Evolutionary conservation across 495 filamentous ascomycete species (phyloP).

Genomic region (Chaetomium cochliodes): DNA sequence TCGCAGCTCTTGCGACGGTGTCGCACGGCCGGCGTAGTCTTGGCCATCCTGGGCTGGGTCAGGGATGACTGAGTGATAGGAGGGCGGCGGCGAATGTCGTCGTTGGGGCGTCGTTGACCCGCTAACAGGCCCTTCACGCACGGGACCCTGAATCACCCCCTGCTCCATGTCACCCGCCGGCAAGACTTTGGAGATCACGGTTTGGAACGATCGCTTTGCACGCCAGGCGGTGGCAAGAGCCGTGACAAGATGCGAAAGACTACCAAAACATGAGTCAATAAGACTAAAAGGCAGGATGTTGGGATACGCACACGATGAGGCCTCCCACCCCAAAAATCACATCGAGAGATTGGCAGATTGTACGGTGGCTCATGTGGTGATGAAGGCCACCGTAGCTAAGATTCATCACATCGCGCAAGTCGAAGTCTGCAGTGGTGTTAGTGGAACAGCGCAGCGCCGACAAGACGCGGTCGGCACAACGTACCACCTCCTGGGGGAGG

Average conservation of each 20-base stretch:
- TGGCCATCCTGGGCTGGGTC: slow-evolving; percentile 6
- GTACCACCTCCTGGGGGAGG: not conserved
- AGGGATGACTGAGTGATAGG: slow-evolving; percentile 7
- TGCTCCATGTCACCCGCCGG: slow-evolving; percentile 15
- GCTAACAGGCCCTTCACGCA: not conserved
- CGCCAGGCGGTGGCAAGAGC: slow-evolving; percentile 12
- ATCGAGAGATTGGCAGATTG: slow-evolving; percentile 12
- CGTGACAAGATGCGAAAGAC: slow-evolving; percentile 4
- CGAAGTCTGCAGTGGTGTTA: slow-evolving; percentile 12
- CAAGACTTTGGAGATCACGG: not conserved
- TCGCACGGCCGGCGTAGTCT: not conserved
- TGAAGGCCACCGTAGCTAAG: not conserved
- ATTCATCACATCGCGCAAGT: not conserved
- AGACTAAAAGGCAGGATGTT: not conserved
- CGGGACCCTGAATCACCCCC: not conserved
- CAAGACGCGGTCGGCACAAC: not conserved
- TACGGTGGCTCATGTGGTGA: not conserved
- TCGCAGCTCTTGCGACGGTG: not conserved
- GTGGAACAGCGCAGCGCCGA: not conserved
- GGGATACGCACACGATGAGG: slow-evolving; percentile 10
- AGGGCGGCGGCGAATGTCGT: slow-evolving; percentile 18
- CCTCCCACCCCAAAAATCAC: slow-evolving; percentile 6
- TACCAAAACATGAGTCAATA: not conserved
- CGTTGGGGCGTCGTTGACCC: not conserved
- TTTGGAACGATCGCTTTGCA: not conserved